Conservation (phyloP, 768 basidiomycete genomes). For the Ramaria rubella region DNA sequence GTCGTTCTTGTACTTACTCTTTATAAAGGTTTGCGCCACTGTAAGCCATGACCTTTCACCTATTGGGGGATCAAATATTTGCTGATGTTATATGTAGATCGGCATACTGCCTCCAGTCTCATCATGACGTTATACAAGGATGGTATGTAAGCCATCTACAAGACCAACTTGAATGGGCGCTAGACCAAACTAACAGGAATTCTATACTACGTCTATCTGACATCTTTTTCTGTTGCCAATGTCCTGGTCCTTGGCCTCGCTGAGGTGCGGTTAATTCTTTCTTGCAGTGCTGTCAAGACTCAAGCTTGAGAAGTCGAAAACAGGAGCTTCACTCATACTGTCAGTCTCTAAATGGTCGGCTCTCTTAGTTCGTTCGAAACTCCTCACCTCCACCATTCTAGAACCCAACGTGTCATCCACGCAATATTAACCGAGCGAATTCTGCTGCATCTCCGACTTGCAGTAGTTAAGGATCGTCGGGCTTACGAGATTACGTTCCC, state of each 20-base stretch:
- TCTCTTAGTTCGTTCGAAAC: background rate
- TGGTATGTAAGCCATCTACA: background rate
- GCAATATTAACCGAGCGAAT: conserved; percentile 5
- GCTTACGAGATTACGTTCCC: background rate
- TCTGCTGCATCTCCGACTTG: conserved; percentile 7
- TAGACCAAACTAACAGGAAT: background rate
- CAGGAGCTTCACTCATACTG: background rate
- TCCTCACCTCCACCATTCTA: background rate
- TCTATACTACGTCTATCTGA: background rate
- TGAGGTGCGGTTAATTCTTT: background rate
- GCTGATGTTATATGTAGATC: background rate
- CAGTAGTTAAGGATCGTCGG: background rate
- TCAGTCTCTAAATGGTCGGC: background rate
- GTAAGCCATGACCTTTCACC: background rate
- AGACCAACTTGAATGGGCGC: too few species aligned
- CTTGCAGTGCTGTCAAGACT: background rate
- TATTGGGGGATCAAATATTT: background rate
- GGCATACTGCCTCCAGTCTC: background rate
- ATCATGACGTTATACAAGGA: background rate
- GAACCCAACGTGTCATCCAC: conserved; percentile 7
- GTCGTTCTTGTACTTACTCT: background rate
- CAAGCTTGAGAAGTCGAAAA: background rate
- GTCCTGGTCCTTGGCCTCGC: background rate
- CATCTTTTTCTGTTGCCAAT: background rate
- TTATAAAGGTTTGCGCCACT: background rate